A percentile compares a stretch with the other conserved stretches of the same genome.
phyloP scores from a whole-genome alignment of 495 filamentous ascomycete genomes.

The Mycothermus thermophilus region DNA sequence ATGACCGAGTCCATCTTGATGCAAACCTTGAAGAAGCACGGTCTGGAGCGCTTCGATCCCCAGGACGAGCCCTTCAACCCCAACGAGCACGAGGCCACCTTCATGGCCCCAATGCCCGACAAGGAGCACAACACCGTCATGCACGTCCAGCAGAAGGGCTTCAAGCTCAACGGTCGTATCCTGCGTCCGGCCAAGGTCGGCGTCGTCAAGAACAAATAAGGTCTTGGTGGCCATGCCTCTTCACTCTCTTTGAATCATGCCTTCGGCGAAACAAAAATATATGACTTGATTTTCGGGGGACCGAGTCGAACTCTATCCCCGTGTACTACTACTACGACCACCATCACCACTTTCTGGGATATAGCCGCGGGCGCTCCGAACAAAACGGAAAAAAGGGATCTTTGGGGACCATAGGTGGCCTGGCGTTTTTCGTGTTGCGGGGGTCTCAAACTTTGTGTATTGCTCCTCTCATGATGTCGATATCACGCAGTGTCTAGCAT shows the following conservation, averaged over 20 bases:
- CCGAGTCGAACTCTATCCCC: not conserved
- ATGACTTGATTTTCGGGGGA: no score
- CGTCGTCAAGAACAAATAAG: constrained; percentile 53
- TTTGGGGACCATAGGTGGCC: constrained; percentile 9
- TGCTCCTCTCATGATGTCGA: constrained; percentile 37
- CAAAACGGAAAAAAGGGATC: not conserved
- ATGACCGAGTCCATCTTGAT: constrained; percentile 90
- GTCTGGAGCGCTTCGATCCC: constrained; percentile 79
- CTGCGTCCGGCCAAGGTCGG: constrained; percentile 91
- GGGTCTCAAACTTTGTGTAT: constrained; percentile 30
- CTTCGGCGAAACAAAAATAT: no score
- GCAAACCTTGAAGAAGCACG: constrained; percentile 82
- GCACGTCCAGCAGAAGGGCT: constrained; percentile 89
- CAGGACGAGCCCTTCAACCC: constrained; percentile 76
- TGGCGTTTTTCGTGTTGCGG: constrained; percentile 10
- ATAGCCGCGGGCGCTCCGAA: not conserved
- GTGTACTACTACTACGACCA: constrained; percentile 4
- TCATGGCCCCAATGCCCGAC: constrained; percentile 68
- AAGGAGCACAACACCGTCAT: constrained; percentile 88
- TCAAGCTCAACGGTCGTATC: constrained; percentile 76
- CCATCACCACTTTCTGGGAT: not conserved
- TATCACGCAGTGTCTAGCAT: constrained; percentile 15
- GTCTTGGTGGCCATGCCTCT: not conserved
- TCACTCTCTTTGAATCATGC: not conserved
- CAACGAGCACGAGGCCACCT: constrained; percentile 89